Conservation (phyloP, 2,329 filamentous ascomycete species). For the Zelopaecilomyces penicillatus region DNA sequence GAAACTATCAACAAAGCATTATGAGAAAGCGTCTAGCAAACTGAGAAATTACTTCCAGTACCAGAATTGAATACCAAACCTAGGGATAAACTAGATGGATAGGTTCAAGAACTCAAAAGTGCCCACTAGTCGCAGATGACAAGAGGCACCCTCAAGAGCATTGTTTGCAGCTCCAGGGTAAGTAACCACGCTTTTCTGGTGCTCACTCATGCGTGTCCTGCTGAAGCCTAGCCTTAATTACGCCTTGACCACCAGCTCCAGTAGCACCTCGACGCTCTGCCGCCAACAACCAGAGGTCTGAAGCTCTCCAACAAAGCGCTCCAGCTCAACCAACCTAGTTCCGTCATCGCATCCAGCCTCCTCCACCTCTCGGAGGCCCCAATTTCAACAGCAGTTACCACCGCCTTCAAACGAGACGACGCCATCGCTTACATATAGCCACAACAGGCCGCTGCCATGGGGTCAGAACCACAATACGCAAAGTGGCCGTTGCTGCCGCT, state of each 20-base stretch:
- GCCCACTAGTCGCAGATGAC: too few species aligned
- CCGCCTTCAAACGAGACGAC: background rate
- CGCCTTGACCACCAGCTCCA: slow-evolving; percentile 5
- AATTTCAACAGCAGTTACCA: background rate
- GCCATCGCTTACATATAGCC: background rate
- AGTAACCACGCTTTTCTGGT: background rate
- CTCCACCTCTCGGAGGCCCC: background rate
- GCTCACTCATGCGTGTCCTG: slow-evolving; percentile 7
- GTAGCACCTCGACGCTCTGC: slow-evolving; percentile 2
- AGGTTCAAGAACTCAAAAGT: too few species aligned
- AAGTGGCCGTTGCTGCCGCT: slow-evolving; percentile 77
- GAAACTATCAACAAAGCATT: too few species aligned
- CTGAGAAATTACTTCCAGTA: too few species aligned
- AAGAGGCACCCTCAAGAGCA: too few species aligned
- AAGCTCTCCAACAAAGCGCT: too few species aligned
- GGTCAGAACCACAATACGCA: slow-evolving; percentile 75
- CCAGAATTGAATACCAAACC: too few species aligned
- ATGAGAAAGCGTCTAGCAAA: too few species aligned
- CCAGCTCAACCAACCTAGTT: slow-evolving; percentile 1
- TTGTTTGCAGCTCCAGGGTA: background rate
- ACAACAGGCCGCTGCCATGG: slow-evolving; percentile 45
- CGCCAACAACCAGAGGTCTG: slow-evolving; percentile 2
- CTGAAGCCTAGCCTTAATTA: slow-evolving; percentile 8
- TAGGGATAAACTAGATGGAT: too few species aligned
- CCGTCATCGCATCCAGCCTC: slow-evolving; percentile 4